Conservation (phyloP, 345 rosid genomes). For the Rubroshorea leprosula region DNA sequence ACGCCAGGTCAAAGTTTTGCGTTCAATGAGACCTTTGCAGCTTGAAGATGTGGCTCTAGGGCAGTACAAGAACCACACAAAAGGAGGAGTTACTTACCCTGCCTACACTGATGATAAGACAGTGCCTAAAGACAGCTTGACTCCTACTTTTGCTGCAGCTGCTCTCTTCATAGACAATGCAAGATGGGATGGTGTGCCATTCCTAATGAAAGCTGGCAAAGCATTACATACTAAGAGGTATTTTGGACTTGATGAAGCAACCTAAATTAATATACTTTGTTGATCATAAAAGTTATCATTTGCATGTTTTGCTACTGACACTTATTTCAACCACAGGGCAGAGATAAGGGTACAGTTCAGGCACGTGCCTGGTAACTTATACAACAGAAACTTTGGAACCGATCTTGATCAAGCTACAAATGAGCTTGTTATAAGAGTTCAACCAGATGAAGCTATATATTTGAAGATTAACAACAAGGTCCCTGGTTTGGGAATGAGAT, state of each 20-base stretch:
- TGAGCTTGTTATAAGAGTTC: slow-evolving; percentile 81
- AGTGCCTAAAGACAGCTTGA: slow-evolving; percentile 69
- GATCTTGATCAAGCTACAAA: slow-evolving; percentile 78
- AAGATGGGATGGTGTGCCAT: slow-evolving; percentile 96
- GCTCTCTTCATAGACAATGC: slow-evolving; percentile 86
- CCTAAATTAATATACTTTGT: neutral
- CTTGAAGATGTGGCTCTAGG: slow-evolving; percentile 72
- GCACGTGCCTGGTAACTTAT: slow-evolving; percentile 86
- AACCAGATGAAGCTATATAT: slow-evolving; percentile 87
- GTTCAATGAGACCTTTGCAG: slow-evolving; percentile 74
- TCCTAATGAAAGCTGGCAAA: slow-evolving; percentile 90
- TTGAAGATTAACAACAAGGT: slow-evolving; percentile 90
- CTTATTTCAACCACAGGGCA: slow-evolving; percentile 35
- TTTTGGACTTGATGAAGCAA: neutral
- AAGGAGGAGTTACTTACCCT: slow-evolving; percentile 66
- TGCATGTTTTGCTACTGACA: slow-evolving; percentile 3
- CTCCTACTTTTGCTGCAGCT: slow-evolving; percentile 94
- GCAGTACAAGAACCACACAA: slow-evolving; percentile 82
- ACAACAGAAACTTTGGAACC: slow-evolving; percentile 56
- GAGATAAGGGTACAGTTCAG: slow-evolving; percentile 95
- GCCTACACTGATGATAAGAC: slow-evolving; percentile 77
- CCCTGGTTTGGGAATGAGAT: slow-evolving; percentile 89
- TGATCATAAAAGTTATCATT: neutral
- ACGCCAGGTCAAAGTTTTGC: slow-evolving; percentile 74
- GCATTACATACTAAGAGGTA: slow-evolving; percentile 73